These are phyloP conservation scores for Chrysanthemum makinoi DNA, from an alignment of 129 eudicot genomes.

Conservation along the genomic window DNA sequence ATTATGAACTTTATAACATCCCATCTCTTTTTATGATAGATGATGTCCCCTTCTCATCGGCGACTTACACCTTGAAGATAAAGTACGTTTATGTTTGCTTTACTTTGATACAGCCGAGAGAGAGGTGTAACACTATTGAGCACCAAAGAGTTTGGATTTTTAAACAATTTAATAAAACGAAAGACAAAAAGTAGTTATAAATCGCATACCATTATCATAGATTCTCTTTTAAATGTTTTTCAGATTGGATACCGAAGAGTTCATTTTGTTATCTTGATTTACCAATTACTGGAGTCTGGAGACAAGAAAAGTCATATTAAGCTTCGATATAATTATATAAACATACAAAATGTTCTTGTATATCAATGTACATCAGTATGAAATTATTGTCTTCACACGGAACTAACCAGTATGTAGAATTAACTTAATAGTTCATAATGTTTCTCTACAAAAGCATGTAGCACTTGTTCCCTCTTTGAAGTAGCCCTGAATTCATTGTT, in stretches of 20 bases:
- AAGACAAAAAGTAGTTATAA: background rate
- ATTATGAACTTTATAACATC: too few relatives aligned
- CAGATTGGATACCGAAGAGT: background rate
- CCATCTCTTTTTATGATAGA: too few relatives aligned
- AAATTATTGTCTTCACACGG: constrained; percentile 5
- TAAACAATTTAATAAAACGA: too few relatives aligned
- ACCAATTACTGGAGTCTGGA: background rate
- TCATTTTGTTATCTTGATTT: background rate
- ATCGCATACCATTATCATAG: background rate
- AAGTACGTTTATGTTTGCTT: too few relatives aligned
- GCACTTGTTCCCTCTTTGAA: background rate
- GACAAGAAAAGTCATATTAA: background rate
- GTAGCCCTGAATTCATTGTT: background rate
- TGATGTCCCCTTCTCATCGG: too few relatives aligned
- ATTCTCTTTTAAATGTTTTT: background rate
- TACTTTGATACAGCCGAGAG: too few relatives aligned
- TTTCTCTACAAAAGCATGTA: constrained; percentile 10
- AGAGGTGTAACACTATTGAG: too few relatives aligned
- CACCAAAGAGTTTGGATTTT: too few relatives aligned
- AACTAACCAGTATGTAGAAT: constrained; percentile 7
- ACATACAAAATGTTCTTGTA: constrained; percentile 12
- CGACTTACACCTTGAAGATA: too few relatives aligned
- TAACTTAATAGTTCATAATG: constrained; percentile 11
- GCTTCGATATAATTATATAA: background rate
- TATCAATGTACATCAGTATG: constrained; percentile 3